Evolutionary conservation across 2,329 filamentous ascomycete species (phyloP), one percentile per base, ranked within the genome.

Genomic region (Setomelanomma holmii): DNA sequence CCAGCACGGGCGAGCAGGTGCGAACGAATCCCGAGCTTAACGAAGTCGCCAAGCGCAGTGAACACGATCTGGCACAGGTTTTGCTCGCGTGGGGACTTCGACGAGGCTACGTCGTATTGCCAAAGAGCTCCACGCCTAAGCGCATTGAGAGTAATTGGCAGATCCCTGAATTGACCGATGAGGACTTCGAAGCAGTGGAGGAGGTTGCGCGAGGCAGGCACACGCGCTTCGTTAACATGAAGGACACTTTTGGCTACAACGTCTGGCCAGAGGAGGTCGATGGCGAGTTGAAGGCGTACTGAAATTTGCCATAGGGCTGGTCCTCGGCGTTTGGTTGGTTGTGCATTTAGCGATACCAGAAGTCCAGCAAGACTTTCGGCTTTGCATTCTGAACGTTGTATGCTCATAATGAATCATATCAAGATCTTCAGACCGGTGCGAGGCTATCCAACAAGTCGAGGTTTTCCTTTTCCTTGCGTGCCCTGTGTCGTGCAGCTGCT

Each of bases 51-150:
- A 78, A 88, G 67, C 91, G 91, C 77, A 86, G 95, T 71, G 82
- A 81, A 57, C 90, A 90, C 78, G 85, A 86, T 8, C 86, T 89
- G 53, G 89, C 90, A 1, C 92, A 96, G 79, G 79, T 96, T n/a
- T 73, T 96, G 69, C 77, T 96, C 44, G 84, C 91, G 49, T 96
- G 91, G 84, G 90, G 89, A 58, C 74, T 96, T 74, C 88, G 95
- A 77, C 91, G 90, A 76, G 88, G 73, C n/a, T 75, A 71, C 48
- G 71, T 66, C 11, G 69, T 76, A 4, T 62, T 77, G 47, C 75
- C 75, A 16, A 77, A 77, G 68, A 77, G 74, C 61, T 76, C 75
- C 11, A 76, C 74, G 11, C 71, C 74, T 6, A 68, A 64, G 59
- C 64, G 75, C 21, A 76, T 77, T 39, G 65, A 71, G 51, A 88